These are phyloP conservation scores for Lepidium aucheri DNA, from an alignment of 345 rosid species.

Conservation along the genomic window DNA sequence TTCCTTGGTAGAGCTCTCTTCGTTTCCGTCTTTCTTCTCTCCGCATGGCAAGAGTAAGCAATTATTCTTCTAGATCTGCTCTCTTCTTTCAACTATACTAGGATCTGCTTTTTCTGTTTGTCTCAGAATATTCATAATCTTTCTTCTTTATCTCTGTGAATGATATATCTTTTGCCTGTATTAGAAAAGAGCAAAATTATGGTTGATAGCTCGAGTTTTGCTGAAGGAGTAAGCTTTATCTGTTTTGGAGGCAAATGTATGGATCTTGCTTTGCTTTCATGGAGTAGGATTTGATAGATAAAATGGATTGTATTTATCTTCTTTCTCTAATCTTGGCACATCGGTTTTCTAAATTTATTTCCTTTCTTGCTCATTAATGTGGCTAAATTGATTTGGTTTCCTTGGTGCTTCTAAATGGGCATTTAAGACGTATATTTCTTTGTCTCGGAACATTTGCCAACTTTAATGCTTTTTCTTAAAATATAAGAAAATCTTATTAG, in stretches of 20 bases:
- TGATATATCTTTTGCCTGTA: background rate
- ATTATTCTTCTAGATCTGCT: constrained; percentile 23
- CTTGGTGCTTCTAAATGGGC: background rate
- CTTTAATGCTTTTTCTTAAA: background rate
- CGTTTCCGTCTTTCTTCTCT: constrained; percentile 60
- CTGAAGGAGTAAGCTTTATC: background rate
- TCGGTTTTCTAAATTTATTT: background rate
- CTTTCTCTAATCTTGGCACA: background rate
- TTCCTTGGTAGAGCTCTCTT: constrained; percentile 62
- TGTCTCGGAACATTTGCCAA: background rate
- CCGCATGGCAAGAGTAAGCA: constrained; percentile 70
- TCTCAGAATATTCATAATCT: background rate
- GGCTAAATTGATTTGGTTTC: background rate
- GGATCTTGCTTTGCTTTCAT: constrained; percentile 11
- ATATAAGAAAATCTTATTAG: background rate
- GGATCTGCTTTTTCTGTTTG: background rate
- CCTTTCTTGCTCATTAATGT: background rate
- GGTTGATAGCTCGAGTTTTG: background rate
- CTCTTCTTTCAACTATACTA: background rate
- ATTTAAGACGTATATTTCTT: background rate
- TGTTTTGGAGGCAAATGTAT: background rate
- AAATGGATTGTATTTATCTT: background rate
- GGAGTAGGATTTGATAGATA: background rate
- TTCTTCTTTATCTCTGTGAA: background rate
- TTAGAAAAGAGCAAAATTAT: background rate